Percentiles rank a stretch among this genome's conserved stretches.
Conservation (phyloP, 176 grass and related monocot species). For the Eragrostis curvula region DNA sequence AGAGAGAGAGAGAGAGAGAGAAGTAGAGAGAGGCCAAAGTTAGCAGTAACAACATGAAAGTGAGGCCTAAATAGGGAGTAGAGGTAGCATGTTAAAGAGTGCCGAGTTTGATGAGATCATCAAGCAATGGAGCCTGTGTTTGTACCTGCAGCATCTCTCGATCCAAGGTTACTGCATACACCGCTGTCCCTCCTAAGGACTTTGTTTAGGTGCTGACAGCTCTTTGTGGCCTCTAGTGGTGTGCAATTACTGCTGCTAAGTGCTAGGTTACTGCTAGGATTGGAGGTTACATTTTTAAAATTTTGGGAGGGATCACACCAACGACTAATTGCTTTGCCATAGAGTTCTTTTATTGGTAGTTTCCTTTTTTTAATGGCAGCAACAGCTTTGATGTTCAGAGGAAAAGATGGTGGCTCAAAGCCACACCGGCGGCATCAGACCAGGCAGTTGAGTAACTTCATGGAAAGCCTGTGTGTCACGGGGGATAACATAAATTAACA, state of each 20-base stretch:
- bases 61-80: conserved; percentile 19
- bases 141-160: conserved; percentile 59
- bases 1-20: too few relatives aligned
- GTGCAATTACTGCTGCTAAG: conserved; percentile 22
- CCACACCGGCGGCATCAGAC: conserved; percentile 13
- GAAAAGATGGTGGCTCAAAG: conserved; percentile 48
- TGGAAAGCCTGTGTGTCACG: conserved; percentile 55
- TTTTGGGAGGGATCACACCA: conserved; percentile 38
- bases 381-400: conserved; percentile 51
- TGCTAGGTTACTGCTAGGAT: conserved; percentile 19
- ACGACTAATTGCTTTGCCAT: conserved; percentile 46
- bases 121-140: conserved; percentile 35
- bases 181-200: conserved; percentile 41
- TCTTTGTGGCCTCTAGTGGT: conserved; percentile 28
- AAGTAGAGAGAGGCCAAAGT: background rate
- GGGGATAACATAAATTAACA: conserved; percentile 51
- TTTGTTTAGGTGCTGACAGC: background rate
- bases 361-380: conserved; percentile 25
- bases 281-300: conserved; percentile 37
- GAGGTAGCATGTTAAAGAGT: conserved; percentile 6
- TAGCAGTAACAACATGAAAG: conserved; percentile 27
- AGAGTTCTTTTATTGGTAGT: background rate
- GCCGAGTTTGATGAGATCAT: conserved; percentile 47
- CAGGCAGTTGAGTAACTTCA: conserved; percentile 46
- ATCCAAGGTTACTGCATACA: conserved; percentile 56